Percentiles rank a stretch among this genome's conserved stretches.
These are phyloP conservation scores for Apiospora arundinis DNA, from an alignment of 2,329 filamentous ascomycete species.

Conservation along the genomic window DNA sequence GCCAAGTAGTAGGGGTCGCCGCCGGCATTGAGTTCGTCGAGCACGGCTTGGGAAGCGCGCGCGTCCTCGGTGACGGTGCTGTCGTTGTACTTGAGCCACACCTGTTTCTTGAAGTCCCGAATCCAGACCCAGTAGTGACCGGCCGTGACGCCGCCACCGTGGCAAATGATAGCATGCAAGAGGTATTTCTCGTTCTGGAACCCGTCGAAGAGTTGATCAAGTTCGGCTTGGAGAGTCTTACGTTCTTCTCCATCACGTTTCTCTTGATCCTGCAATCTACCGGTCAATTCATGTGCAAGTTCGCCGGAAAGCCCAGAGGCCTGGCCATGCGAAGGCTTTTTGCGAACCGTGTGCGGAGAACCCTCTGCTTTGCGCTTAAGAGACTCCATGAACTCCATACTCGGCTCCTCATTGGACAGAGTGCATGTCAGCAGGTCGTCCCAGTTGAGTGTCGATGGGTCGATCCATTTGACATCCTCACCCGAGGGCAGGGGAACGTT, in stretches of 20 bases:
- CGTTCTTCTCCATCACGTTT: slow-evolving; percentile 39
- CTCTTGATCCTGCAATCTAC: slow-evolving; percentile 47
- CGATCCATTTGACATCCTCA: neutral
- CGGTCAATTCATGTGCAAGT: neutral
- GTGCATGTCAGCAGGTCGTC: neutral
- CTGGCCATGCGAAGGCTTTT: neutral
- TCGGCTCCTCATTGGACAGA: neutral
- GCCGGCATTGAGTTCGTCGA: slow-evolving; percentile 68
- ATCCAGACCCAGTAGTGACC: slow-evolving; percentile 99
- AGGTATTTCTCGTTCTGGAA: slow-evolving; percentile 75
- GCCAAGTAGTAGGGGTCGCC: slow-evolving; percentile 86
- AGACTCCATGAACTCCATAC: neutral
- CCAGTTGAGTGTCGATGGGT: neutral
- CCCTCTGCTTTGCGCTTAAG: slow-evolving; percentile 7
- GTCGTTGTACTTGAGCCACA: slow-evolving; percentile 97
- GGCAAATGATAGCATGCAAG: slow-evolving; percentile 92
- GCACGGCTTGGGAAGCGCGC: slow-evolving; percentile 69
- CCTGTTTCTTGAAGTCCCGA: slow-evolving; percentile 78
- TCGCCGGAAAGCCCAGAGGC: neutral
- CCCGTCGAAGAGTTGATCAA: slow-evolving; percentile 63
- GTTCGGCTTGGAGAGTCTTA: slow-evolving; percentile 50
- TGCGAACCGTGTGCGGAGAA: neutral
- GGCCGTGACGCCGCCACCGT: slow-evolving; percentile 73
- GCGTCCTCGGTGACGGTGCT: slow-evolving; percentile 74
- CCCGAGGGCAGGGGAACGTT: neutral